These are phyloP conservation scores for Chytriomyces sp. DNA, from an alignment of 192 early-diverging fungal species.

Conservation along the genomic window DNA sequence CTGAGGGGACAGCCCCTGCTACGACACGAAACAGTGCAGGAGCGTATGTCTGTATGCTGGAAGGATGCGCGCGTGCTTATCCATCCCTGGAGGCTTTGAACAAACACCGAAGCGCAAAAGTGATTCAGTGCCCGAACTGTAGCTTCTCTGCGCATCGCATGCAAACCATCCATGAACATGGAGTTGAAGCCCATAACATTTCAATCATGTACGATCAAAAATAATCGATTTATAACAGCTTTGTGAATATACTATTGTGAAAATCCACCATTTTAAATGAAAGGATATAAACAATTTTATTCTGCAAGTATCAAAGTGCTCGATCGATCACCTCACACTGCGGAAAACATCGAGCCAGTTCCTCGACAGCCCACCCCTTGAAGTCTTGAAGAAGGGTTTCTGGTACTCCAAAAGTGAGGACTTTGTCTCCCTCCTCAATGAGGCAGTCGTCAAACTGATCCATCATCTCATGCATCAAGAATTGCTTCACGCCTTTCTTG, in stretches of 20 bases:
- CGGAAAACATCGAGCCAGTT: constrained; percentile 26
- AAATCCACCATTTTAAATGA: no score
- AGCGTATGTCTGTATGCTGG: neutral
- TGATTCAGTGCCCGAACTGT: constrained; percentile 6
- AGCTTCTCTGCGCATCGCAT: neutral
- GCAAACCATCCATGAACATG: neutral
- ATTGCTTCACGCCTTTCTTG: constrained; percentile 27
- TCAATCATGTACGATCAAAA: no score
- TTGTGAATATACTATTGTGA: no score
- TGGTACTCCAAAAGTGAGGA: constrained; percentile 21
- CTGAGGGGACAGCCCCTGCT: neutral
- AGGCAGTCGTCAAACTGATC: constrained; percentile 23
- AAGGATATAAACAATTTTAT: no score
- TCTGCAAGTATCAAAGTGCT: no score
- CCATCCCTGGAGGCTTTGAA: neutral
- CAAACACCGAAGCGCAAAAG: constrained; percentile 7
- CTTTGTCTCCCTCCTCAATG: constrained; percentile 7
- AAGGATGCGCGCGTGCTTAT: constrained; percentile 18
- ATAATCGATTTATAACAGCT: no score
- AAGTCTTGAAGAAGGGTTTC: constrained; percentile 14
- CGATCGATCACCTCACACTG: constrained; percentile 7
- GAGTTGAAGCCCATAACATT: neutral
- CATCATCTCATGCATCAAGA: constrained; percentile 10
- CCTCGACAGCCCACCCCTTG: constrained; percentile 13
- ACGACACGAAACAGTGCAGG: neutral